These are phyloP conservation scores for Paecilomyces sp. DNA, from an alignment of 2,329 filamentous ascomycete species.

Conservation along the genomic window DNA sequence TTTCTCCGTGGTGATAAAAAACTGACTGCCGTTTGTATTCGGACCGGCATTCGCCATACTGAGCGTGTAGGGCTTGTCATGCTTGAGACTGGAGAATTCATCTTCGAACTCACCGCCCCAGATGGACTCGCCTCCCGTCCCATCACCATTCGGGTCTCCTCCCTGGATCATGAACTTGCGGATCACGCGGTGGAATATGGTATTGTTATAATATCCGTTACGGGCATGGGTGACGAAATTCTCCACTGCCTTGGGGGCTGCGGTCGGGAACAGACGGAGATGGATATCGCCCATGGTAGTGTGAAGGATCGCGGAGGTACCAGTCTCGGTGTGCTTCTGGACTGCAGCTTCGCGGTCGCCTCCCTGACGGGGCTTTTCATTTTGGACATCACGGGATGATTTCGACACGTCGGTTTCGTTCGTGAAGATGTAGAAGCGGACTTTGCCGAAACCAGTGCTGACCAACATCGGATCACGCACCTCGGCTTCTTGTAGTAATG, in stretches of 20 bases:
- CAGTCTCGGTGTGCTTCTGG: conserved; percentile 62
- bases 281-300: conserved; percentile 93
- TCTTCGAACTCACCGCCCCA: conserved; percentile 92
- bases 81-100: conserved; percentile 83
- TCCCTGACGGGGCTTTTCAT: conserved; percentile 75
- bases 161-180: conserved; percentile 95
- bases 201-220: conserved; percentile 92
- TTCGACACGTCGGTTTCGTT: conserved; percentile 80
- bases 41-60: conserved; percentile 98
- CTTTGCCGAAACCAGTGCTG: conserved; percentile 74
- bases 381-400: conserved; percentile 82
- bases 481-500: conserved; percentile 86
- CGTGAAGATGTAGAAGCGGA: conserved; percentile 96
- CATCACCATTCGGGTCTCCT: conserved; percentile 80
- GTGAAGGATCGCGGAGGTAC: conserved; percentile 76
- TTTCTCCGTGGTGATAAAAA: conserved; percentile 98
- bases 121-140: conserved; percentile 83
- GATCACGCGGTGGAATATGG: conserved; percentile 95
- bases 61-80: conserved; percentile 93
- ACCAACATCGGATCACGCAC: conserved; percentile 83
- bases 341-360: conserved; percentile 42
- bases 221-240: conserved; percentile 92
- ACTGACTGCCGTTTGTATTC: conserved; percentile 92
- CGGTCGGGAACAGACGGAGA: conserved; percentile 84
- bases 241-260: conserved; percentile 89